A percentile compares a stretch with the other conserved stretches of the same genome.
Conservation (phyloP, 129 eudicot species). For the Artemisia argyi region DNA sequence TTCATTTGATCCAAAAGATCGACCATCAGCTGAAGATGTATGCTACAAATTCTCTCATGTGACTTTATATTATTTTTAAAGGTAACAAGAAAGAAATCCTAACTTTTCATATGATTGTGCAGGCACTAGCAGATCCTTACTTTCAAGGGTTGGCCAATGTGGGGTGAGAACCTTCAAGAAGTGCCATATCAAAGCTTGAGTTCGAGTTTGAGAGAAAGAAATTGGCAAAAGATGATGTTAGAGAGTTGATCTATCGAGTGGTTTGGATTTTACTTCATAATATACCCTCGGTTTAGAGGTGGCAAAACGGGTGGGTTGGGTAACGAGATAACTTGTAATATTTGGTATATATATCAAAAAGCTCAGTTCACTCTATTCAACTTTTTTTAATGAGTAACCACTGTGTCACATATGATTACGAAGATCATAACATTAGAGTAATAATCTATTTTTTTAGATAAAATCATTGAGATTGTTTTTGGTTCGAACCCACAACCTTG, state of each 20-base stretch:
- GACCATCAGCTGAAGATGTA: conserved; percentile 93
- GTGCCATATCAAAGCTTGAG: conserved; percentile 86
- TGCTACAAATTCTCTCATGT: not conserved
- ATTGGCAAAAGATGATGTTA: conserved; percentile 86
- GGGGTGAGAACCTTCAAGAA: conserved; percentile 81
- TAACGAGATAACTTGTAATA: too few species aligned
- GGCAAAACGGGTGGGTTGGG: too few species aligned
- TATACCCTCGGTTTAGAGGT: not conserved
- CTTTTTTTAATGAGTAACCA: too few species aligned
- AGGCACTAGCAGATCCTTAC: conserved; percentile 91
- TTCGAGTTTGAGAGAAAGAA: conserved; percentile 93
- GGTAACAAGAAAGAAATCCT: not conserved
- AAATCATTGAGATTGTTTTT: too few species aligned
- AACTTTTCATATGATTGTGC: conserved; percentile 13
- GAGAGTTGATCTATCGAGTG: conserved; percentile 95
- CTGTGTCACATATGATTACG: too few species aligned
- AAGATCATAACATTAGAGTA: too few species aligned
- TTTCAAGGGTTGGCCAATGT: conserved; percentile 86
- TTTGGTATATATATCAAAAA: too few species aligned
- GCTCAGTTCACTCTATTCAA: too few species aligned
- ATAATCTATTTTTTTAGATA: too few species aligned
- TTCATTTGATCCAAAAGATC: conserved; percentile 91
- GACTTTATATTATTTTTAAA: not conserved
- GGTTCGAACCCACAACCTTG: too few species aligned
- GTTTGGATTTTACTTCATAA: conserved; percentile 34